Conservation (phyloP, 805 yeast genomes). For the Starmerella cellae region DNA sequence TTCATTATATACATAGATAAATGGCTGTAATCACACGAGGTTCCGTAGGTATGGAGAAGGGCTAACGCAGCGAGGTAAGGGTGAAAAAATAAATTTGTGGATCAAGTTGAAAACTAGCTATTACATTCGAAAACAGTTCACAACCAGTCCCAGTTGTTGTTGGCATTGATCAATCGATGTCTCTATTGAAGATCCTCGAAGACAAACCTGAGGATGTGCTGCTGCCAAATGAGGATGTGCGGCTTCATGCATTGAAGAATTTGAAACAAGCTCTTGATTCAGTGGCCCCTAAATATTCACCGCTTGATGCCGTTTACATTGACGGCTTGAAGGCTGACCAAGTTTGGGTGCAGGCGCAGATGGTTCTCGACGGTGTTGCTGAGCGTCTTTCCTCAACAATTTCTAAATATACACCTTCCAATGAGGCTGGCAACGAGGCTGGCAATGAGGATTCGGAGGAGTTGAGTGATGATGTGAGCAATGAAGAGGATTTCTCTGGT, state of each 20-base stretch:
- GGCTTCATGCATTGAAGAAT: constrained; percentile 21
- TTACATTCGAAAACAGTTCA: background rate
- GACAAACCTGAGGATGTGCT: constrained; percentile 23
- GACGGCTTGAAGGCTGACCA: constrained; percentile 85
- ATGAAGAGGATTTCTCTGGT: constrained; percentile 1
- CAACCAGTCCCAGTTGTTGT: background rate
- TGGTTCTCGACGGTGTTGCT: constrained; percentile 67
- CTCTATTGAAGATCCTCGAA: constrained; percentile 8
- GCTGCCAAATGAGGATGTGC: constrained; percentile 12
- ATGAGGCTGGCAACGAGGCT: constrained; percentile 14
- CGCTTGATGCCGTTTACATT: constrained; percentile 65
- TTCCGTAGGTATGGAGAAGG: no score
- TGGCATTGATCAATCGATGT: constrained; percentile 4
- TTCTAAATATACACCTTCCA: constrained; percentile 12
- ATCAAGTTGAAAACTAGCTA: background rate
- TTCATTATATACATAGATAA: no score
- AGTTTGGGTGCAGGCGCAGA: constrained; percentile 84
- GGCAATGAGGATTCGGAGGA: constrained; percentile 19
- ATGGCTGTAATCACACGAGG: no score
- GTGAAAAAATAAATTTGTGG: background rate
- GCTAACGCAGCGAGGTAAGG: background rate
- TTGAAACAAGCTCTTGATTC: constrained; percentile 46
- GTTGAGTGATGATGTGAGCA: constrained; percentile 1
- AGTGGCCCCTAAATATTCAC: constrained; percentile 39
- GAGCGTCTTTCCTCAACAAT: constrained; percentile 42